Conservation (phyloP, 768 basidiomycete species). For the Gelatoporia subvermispora region DNA sequence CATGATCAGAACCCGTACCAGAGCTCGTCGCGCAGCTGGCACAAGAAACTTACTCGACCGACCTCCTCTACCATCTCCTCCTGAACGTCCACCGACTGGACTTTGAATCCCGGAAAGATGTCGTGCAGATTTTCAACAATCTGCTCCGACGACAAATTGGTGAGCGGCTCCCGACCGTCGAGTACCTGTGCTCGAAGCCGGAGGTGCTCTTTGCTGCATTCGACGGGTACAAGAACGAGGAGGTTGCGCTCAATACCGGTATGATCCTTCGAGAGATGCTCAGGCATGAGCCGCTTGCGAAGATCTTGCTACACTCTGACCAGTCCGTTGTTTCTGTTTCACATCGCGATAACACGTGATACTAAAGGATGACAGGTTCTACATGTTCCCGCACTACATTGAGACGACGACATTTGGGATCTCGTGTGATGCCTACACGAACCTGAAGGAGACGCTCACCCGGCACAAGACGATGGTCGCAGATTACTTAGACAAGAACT, state of each 20-base stretch:
- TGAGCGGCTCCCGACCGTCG: conserved; percentile 91
- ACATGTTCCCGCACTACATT: conserved; percentile 93
- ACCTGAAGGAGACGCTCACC: conserved; percentile 95
- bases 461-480: conserved; percentile 98
- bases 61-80: conserved; percentile 78
- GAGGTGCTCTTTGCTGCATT: conserved; percentile 81
- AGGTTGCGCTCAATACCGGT: conserved; percentile 93
- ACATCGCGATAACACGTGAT: background rate
- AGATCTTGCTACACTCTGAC: conserved; percentile 88
- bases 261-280: conserved; percentile 98
- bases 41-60: conserved; percentile 91
- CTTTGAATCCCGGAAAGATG: conserved; percentile 88
- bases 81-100: conserved; percentile 83
- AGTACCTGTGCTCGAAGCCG: conserved; percentile 77
- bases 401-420: conserved; percentile 98
- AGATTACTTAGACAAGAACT: conserved; percentile 93
- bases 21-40: conserved; percentile 92
- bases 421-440: conserved; percentile 96
- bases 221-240: conserved; percentile 92
- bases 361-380: conserved; percentile 57
- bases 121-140: conserved; percentile 85
- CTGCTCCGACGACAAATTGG: conserved; percentile 90
- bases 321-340: conserved; percentile 53
- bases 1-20: conserved; percentile 64
- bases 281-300: conserved; percentile 84